A percentile compares a stretch with the other conserved stretches of the same genome.
These are phyloP conservation scores for Hexamita inflata DNA, from an alignment of 208 protist species.

Conservation along the genomic window DNA sequence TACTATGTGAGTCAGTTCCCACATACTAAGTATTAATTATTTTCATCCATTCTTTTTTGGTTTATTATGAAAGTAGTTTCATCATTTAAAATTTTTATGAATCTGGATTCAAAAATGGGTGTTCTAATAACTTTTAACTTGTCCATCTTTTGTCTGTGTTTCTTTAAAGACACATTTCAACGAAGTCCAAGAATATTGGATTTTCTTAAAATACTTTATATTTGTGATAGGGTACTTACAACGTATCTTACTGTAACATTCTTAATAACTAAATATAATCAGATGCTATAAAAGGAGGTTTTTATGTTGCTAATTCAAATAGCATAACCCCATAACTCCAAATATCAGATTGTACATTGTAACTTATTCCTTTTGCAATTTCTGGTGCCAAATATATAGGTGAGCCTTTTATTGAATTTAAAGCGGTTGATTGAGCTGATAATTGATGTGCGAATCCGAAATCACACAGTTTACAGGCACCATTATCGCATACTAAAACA, in stretches of 20 bases:
- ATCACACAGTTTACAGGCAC: conserved; percentile 19
- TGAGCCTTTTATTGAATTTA: conserved; percentile 17
- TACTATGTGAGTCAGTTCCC: too few species aligned
- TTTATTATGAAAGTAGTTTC: too few species aligned
- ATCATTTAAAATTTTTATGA: too few species aligned
- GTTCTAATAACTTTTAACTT: background rate
- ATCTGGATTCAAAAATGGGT: conserved; percentile 9
- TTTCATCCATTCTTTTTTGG: too few species aligned
- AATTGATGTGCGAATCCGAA: conserved; percentile 18
- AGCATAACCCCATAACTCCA: conserved; percentile 20
- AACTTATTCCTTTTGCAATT: conserved; percentile 13
- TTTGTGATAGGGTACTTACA: conserved; percentile 14
- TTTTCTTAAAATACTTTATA: conserved; percentile 11
- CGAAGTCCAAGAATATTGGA: conserved; percentile 3
- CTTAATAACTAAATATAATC: conserved; percentile 9
- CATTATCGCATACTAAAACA: conserved; percentile 12
- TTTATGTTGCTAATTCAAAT: conserved; percentile 17
- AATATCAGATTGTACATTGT: conserved; percentile 20
- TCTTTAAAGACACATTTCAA: background rate
- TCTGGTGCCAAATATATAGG: conserved; percentile 23
- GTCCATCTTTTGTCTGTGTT: conserved; percentile 15
- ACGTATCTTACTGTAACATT: background rate
- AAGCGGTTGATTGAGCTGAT: too few species aligned
- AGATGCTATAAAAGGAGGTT: conserved; percentile 2
- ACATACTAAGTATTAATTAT: too few species aligned